A percentile compares a stretch with the other conserved stretches of the same genome.
phyloP scores from a whole-genome alignment of 768 basidiomycete species.

The Mycena venus region DNA sequence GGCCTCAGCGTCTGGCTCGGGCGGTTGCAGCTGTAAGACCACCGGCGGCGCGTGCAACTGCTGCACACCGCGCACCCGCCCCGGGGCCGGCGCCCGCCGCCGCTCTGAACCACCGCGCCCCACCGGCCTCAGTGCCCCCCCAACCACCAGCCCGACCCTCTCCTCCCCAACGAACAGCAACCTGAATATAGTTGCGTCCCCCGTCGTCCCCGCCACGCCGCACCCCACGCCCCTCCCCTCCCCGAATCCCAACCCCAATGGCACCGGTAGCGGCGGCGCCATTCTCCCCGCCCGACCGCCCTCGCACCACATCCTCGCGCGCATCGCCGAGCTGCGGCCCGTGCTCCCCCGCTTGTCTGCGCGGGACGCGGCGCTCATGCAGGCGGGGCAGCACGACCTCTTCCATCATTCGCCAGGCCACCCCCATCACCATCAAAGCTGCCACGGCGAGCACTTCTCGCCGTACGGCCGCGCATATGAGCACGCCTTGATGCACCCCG shows the following conservation, averaged over 20 bases:
- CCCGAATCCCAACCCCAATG: conserved; percentile 22
- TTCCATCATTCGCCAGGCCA: conserved; percentile 42
- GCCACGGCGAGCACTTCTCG: conserved; percentile 58
- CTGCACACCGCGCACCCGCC: conserved; percentile 62
- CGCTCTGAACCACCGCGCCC: conserved; percentile 30
- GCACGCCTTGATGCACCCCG: conserved; percentile 40
- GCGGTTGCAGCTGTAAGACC: conserved; percentile 67
- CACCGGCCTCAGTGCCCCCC: conserved; percentile 44
- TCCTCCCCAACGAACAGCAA: not conserved
- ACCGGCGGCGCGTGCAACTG: conserved; percentile 69
- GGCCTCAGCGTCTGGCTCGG: conserved; percentile 32
- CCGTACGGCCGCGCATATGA: conserved; percentile 81
- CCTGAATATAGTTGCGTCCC: not conserved
- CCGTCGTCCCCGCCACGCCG: not conserved
- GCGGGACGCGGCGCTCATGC: conserved; percentile 52
- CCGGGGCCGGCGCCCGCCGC: conserved; percentile 34
- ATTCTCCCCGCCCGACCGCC: conserved; percentile 35
- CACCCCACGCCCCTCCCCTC: conserved; percentile 13
- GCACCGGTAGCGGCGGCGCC: conserved; percentile 20
- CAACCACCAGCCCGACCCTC: conserved; percentile 18
- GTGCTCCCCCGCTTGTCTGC: conserved; percentile 74
- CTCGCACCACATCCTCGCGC: conserved; percentile 67
- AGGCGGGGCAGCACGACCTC: conserved; percentile 38
- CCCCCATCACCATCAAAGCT: conserved; percentile 47
- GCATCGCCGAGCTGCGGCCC: conserved; percentile 75